Conservation (phyloP, 495 filamentous ascomycete species). For the Daldinia caldariorum region DNA sequence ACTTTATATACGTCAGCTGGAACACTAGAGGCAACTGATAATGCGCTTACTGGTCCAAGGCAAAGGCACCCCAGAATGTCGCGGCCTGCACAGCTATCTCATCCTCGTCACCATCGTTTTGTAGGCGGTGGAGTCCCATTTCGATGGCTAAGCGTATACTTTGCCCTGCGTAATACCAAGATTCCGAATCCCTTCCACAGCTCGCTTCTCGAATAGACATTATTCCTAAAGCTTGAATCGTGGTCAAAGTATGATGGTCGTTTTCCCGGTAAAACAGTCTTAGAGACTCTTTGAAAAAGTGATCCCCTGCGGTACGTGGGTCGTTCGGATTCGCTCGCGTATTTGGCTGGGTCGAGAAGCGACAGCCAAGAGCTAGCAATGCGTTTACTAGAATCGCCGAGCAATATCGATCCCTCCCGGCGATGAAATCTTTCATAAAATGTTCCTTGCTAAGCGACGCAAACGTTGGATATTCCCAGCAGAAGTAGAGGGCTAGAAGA, state of each 20-base stretch:
- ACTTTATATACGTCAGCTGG: conserved; percentile 53
- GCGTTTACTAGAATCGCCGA: conserved; percentile 80
- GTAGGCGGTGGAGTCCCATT: conserved; percentile 67
- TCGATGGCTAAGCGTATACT: conserved; percentile 73
- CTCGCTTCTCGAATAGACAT: conserved; percentile 75
- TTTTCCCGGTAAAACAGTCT: conserved; percentile 65
- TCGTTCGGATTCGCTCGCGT: conserved; percentile 70
- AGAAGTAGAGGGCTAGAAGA: conserved; percentile 77
- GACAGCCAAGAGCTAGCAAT: conserved; percentile 75
- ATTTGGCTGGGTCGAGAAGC: conserved; percentile 72
- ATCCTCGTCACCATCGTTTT: conserved; percentile 56
- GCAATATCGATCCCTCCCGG: conserved; percentile 68
- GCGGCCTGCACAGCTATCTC: conserved; percentile 71
- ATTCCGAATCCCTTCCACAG: conserved; percentile 71
- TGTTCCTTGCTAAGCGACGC: conserved; percentile 75
- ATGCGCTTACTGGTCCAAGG: conserved; percentile 70
- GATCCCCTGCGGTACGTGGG: conserved; percentile 71
- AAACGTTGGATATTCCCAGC: conserved; percentile 82
- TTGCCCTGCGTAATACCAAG: conserved; percentile 72
- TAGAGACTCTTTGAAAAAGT: conserved; percentile 76
- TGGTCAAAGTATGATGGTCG: conserved; percentile 72
- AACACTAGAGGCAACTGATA: conserved; percentile 10
- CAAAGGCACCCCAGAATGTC: conserved; percentile 78
- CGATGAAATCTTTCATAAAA: conserved; percentile 72
- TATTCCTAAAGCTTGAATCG: conserved; percentile 79